A percentile compares a stretch with the other conserved stretches of the same genome.
These are phyloP conservation scores for Didymosphaeria variabile DNA, from an alignment of 2,329 filamentous ascomycete genomes.

Conservation along the genomic window DNA sequence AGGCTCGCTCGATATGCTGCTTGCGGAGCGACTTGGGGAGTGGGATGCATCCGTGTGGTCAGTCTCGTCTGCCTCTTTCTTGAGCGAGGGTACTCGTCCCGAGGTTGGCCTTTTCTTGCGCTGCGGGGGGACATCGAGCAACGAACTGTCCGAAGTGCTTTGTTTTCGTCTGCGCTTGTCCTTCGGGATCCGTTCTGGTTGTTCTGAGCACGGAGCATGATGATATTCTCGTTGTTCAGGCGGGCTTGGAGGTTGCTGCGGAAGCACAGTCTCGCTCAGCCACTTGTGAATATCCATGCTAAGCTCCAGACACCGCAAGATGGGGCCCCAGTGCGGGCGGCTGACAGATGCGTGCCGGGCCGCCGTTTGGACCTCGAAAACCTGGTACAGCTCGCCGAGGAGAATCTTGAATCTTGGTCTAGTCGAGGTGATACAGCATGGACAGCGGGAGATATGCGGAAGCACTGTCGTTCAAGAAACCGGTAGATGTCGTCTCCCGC, in stretches of 20 bases:
- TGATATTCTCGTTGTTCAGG: conserved; percentile 31
- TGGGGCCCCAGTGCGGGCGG: conserved; percentile 19
- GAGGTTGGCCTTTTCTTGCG: conserved; percentile 19
- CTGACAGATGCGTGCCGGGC: conserved; percentile 32
- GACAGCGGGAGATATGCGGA: conserved; percentile 22
- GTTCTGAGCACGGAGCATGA: conserved; percentile 32
- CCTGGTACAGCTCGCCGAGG: conserved; percentile 19
- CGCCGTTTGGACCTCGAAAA: conserved; percentile 20
- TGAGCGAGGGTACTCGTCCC: conserved; percentile 18
- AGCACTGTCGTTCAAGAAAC: conserved; percentile 28
- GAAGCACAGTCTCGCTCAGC: conserved; percentile 53
- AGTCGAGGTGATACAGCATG: conserved; percentile 40
- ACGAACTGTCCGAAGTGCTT: conserved; percentile 51
- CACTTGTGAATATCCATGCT: conserved; percentile 57
- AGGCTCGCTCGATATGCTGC: conserved; percentile 30
- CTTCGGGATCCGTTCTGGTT: conserved; percentile 23
- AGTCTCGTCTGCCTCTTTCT: conserved; percentile 20
- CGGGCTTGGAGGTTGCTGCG: conserved; percentile 38
- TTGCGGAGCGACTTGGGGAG: conserved; percentile 26
- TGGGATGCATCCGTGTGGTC: conserved; percentile 28
- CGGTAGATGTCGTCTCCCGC: conserved; percentile 18
- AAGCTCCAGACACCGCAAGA: conserved; percentile 12
- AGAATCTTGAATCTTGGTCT: conserved; percentile 16
- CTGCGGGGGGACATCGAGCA: conserved; percentile 37
- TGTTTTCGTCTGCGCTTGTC: conserved; percentile 43